Base-by-base conservation (phyloP, 208 protist genomes). In the Zelonia costaricensis region DNA sequence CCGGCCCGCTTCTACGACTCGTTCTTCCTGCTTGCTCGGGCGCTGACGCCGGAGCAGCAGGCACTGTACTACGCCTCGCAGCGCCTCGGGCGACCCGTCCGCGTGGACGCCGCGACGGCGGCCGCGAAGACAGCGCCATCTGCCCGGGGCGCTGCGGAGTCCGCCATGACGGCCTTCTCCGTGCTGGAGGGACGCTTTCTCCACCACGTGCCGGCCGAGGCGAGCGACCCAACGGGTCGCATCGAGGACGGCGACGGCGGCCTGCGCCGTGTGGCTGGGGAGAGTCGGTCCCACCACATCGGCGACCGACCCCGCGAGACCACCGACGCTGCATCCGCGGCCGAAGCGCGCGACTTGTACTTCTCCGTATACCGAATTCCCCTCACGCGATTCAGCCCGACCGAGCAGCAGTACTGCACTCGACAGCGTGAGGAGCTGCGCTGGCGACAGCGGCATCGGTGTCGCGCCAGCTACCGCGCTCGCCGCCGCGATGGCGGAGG, bases 301-400 rank as follows among this genome's bases (percentile, higher is more conserved):
- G 42, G 22, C 3, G 18, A 22, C 20, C 13, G 16, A 30, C 18
- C 12, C 8, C 10, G 27, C 5, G 1, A 22, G 8, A 4, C 31
- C 33, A 28, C 3, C 45, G 20, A 35, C 52, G 3, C 42, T 46
- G 42, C 42, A 18, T 5, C 13, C 15, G 42, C 42, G 5, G 42
- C 13, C n/a, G 42, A n/a, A 5, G 9, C 15, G 42, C n/a, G 63
- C 67, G 13, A 69, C 76, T 18, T 70, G 69, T 25, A 33, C 56
- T 86, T 92, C 53, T 75, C 75, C n/a, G 78, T 84, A 47, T 92
- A 86, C 40, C 80, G 82, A 30, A 64, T 92, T 28, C 78, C 85
- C 15, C 70, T 88, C 28, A 79, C 25, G 25, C 75, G 62, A 39
- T 88, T 88, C 58, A 20, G 15, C 18, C 45, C 69, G 13, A 78